Evolutionary conservation across 1,139 yeast genomes (phyloP), one percentile per base, ranked within the genome.

Genomic region (Spencermartinsiella ligniputridi): DNA sequence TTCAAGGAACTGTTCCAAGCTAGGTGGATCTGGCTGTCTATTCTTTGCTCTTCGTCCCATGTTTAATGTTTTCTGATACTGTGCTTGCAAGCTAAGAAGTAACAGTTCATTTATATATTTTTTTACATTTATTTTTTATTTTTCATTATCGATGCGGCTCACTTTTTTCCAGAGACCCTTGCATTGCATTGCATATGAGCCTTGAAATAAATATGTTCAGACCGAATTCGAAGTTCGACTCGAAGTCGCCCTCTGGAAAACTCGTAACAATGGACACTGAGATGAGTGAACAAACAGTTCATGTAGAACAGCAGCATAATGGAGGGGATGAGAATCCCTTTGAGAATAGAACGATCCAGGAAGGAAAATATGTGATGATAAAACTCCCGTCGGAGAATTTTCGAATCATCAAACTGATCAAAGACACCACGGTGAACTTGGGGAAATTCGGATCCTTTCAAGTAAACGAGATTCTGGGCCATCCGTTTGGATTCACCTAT

Each of bases 41-140:
- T 85, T 83, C 70, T 83, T 86, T 49, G 88, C 85, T 73, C 87
- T 83, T 78, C 96, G 83, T 64, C 96, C 97, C 96, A 88, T 88
- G 48, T 35, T 27, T n/a, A n/a, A n/a, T n/a, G n/a, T n/a, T n/a
- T n/a, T n/a, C n/a, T n/a, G n/a, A n/a, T n/a, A n/a, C n/a, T n/a
- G n/a, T n/a, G n/a, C n/a, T n/a, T n/a, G n/a, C n/a, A n/a, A n/a
- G n/a, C n/a, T n/a, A n/a, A n/a, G n/a, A n/a, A n/a, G n/a, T n/a
- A n/a, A n/a, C n/a, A n/a, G n/a, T n/a, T n/a, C n/a, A n/a, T n/a
- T n/a, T n/a, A n/a, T n/a, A n/a, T n/a, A n/a, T n/a, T n/a, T n/a
- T n/a, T n/a, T n/a, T n/a, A n/a, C n/a, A n/a, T n/a, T n/a, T n/a
- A n/a, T n/a, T n/a, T n/a, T n/a, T n/a, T n/a, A n/a, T n/a, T n/a